Percentiles rank a stretch among this genome's conserved stretches.
These are phyloP conservation scores for Aspergillus coremiiformis DNA, from an alignment of 495 filamentous ascomycete genomes.

Conservation along the genomic window DNA sequence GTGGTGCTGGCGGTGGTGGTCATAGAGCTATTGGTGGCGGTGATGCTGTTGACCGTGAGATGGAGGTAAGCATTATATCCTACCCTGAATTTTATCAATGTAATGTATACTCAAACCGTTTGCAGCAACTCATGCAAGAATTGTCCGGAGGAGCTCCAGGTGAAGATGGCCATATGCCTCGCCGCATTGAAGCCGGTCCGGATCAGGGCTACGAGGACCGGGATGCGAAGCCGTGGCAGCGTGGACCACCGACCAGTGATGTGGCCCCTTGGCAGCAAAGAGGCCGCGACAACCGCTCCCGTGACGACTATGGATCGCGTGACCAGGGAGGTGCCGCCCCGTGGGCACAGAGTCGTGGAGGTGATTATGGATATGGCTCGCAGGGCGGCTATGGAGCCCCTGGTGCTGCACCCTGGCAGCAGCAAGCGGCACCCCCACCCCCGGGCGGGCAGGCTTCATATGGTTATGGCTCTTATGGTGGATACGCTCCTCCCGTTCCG, in stretches of 20 bases:
- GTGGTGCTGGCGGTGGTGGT: slow-evolving; percentile 35
- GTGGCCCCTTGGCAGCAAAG: slow-evolving; percentile 69
- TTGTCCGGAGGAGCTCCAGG: slow-evolving; percentile 68
- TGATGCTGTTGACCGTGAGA: slow-evolving; percentile 87
- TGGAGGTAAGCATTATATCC: slow-evolving; percentile 61
- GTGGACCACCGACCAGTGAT: slow-evolving; percentile 65
- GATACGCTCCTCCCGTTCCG: slow-evolving; percentile 48
- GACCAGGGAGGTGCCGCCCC: slow-evolving; percentile 43
- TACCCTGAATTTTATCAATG: neutral
- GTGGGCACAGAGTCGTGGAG: slow-evolving; percentile 44
- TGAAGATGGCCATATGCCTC: slow-evolving; percentile 56
- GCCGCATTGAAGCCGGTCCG: slow-evolving; percentile 83
- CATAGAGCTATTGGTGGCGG: slow-evolving; percentile 64
- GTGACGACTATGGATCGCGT: slow-evolving; percentile 44
- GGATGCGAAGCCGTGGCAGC: slow-evolving; percentile 82
- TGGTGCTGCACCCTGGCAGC: slow-evolving; percentile 59
- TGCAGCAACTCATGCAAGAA: slow-evolving; percentile 94
- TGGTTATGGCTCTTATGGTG: slow-evolving; percentile 48
- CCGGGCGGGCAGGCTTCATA: slow-evolving; percentile 45
- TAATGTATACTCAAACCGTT: slow-evolving; percentile 27
- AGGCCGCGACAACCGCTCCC: slow-evolving; percentile 48
- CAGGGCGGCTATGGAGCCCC: slow-evolving; percentile 30
- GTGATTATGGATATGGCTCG: slow-evolving; percentile 46
- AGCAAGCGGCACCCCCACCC: slow-evolving; percentile 48
- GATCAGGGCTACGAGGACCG: slow-evolving; percentile 48